These are phyloP conservation scores for Neonectria faginata DNA, from an alignment of 2,329 filamentous ascomycete genomes.

Conservation along the genomic window DNA sequence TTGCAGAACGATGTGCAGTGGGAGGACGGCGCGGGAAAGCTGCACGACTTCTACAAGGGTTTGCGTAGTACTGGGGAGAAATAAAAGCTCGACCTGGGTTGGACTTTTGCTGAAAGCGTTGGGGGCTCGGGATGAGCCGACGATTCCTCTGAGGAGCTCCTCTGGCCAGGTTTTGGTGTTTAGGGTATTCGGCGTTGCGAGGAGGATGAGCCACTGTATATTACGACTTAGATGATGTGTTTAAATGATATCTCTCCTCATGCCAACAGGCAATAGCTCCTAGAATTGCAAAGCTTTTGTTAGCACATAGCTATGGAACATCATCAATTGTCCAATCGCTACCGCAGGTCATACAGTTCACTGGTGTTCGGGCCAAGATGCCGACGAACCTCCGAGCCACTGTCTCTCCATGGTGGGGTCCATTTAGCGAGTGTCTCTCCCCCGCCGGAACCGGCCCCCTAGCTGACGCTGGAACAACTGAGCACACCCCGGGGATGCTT, in stretches of 20 bases:
- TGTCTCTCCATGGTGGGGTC: slow-evolving; percentile 17
- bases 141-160: slow-evolving; percentile 14
- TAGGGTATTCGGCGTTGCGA: slow-evolving; percentile 21
- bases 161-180: slow-evolving; percentile 8
- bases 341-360: background rate
- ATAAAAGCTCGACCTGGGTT: background rate
- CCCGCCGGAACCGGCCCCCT: slow-evolving; percentile 24
- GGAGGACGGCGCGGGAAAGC: slow-evolving; percentile 59
- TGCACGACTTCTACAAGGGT: slow-evolving; percentile 55
- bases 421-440: background rate
- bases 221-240: background rate
- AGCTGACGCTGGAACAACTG: slow-evolving; percentile 1
- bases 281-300: background rate
- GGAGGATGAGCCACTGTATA: slow-evolving; percentile 15
- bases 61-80: slow-evolving; percentile 17
- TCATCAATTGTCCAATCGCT: background rate
- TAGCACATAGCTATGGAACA: background rate
- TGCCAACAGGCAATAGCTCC: background rate
- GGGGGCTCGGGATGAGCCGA: background rate
- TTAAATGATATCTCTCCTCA: slow-evolving; percentile 25
- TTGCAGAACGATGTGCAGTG: slow-evolving; percentile 64
- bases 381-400: slow-evolving; percentile 38
- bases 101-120: background rate
- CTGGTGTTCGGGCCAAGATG: slow-evolving; percentile 35
- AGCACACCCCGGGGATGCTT: slow-evolving; percentile 10